Evolutionary conservation across 257 asterid genomes (phyloP).

Genomic region (Primulina huaijiensis): DNA sequence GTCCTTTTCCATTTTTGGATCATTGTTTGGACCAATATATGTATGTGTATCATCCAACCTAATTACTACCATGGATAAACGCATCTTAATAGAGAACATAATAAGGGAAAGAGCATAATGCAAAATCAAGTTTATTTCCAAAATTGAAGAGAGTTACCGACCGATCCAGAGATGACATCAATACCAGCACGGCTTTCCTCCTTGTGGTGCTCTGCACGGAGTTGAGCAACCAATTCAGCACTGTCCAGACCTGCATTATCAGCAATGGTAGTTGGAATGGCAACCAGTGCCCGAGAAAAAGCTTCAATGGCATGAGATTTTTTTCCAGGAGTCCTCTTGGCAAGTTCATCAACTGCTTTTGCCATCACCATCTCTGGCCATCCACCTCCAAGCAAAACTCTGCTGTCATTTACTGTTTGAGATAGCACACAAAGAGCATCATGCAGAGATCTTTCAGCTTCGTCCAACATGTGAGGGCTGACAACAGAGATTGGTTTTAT

Average conservation of each 20-base stretch:
- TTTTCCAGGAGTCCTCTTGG: constrained; percentile 86
- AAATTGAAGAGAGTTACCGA: constrained; percentile 35
- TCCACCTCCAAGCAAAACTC: constrained; percentile 84
- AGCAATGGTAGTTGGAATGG: constrained; percentile 85
- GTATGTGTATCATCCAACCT: too few species aligned
- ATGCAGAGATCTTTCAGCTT: constrained; percentile 87
- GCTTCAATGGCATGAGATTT: constrained; percentile 90
- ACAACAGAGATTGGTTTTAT: too few species aligned
- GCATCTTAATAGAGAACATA: too few species aligned
- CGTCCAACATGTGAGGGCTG: constrained; percentile 91
- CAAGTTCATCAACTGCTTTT: constrained; percentile 85
- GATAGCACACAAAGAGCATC: constrained; percentile 94
- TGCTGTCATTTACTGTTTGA: constrained; percentile 84
- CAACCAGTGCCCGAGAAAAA: constrained; percentile 73
- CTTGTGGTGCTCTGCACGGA: constrained; percentile 89
- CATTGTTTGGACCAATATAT: too few species aligned
- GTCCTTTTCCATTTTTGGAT: too few species aligned
- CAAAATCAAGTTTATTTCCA: not conserved
- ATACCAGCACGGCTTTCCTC: constrained; percentile 76
- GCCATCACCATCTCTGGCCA: constrained; percentile 99
- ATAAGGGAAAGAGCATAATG: constrained; percentile 5
- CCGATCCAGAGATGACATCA: constrained; percentile 84
- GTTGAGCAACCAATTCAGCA: constrained; percentile 81
- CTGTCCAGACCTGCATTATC: constrained; percentile 93
- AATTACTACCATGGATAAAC: too few species aligned